phyloP scores from a whole-genome alignment of 495 filamentous ascomycete genomes.

The Podospora pseudoanserina region DNA sequence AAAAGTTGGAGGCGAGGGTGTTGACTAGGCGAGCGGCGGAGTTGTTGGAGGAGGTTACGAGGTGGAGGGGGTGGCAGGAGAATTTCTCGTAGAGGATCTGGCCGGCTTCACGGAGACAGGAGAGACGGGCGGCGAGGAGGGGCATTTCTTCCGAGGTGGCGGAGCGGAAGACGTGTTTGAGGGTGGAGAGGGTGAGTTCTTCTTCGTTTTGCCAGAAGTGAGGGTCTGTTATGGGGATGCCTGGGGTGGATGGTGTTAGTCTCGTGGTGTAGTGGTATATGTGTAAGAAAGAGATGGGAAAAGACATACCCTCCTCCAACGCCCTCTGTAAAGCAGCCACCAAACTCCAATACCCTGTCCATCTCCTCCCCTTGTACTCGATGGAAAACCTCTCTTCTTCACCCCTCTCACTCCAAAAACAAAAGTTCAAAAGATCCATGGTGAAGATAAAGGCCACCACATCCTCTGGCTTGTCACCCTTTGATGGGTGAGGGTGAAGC shows the following conservation, averaged over 20 bases:
- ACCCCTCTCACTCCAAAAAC: constrained; percentile 77
- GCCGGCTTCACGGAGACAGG: constrained; percentile 81
- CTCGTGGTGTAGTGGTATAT: not conserved
- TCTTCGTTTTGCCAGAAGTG: constrained; percentile 80
- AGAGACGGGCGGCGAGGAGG: constrained; percentile 70
- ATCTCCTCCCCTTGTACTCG: constrained; percentile 71
- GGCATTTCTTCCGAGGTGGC: constrained; percentile 84
- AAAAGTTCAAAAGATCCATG: constrained; percentile 96
- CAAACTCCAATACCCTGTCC: constrained; percentile 95
- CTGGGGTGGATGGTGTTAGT: constrained; percentile 36
- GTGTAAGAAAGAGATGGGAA: not conserved
- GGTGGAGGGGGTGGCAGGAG: constrained; percentile 67
- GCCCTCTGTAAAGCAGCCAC: constrained; percentile 83
- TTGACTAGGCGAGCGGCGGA: constrained; percentile 86
- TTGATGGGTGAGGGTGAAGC: constrained; percentile 63
- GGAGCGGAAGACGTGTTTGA: constrained; percentile 80
- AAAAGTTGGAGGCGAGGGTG: constrained; percentile 70
- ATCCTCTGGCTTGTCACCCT: constrained; percentile 61
- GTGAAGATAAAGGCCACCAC: constrained; percentile 91
- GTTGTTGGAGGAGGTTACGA: constrained; percentile 67
- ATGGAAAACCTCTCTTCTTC: constrained; percentile 69
- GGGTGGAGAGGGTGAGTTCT: constrained; percentile 68
- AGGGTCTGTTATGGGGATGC: constrained; percentile 83
- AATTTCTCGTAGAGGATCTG: constrained; percentile 82
- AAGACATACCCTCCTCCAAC: constrained; percentile 72